Evolutionary conservation across 2,329 filamentous ascomycete genomes (phyloP).

Genomic region (Fusarium beomiforme): DNA sequence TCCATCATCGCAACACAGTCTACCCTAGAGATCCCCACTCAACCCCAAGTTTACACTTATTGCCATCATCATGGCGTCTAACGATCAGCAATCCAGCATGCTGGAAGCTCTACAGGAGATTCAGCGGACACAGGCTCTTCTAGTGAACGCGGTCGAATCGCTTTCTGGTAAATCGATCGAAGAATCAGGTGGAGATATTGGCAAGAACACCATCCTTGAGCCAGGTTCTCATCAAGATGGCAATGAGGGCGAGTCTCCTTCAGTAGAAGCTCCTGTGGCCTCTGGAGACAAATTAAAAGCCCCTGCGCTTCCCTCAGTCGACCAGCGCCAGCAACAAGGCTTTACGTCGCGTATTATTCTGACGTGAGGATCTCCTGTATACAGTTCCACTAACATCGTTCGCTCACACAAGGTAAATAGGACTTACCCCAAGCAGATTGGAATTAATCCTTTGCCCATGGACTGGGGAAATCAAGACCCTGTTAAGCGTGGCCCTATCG

Average conservation of each 20-base stretch:
- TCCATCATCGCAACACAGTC: neutral
- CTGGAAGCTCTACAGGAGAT: constrained; percentile 52
- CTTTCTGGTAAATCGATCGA: constrained; percentile 46
- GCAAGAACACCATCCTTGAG: constrained; percentile 19
- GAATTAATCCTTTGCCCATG: constrained; percentile 90
- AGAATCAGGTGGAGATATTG: constrained; percentile 9
- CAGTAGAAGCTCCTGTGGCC: constrained; percentile 20
- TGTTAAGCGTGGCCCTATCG: constrained; percentile 81
- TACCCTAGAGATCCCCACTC: constrained; percentile 25
- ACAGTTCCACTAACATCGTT: neutral
- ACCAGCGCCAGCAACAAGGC: constrained; percentile 56
- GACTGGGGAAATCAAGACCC: constrained; percentile 87
- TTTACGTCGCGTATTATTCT: constrained; percentile 66
- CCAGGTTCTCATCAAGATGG: constrained; percentile 16
- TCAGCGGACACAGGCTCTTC: constrained; percentile 53
- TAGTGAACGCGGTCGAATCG: constrained; percentile 54
- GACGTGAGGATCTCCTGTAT: constrained; percentile 54
- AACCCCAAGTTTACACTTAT: neutral
- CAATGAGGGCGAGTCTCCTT: constrained; percentile 8
- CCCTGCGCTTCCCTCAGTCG: constrained; percentile 39
- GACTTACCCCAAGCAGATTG: constrained; percentile 93
- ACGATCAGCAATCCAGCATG: constrained; percentile 37
- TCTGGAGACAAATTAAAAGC: constrained; percentile 36
- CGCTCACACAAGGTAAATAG: constrained; percentile 47
- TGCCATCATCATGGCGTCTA: constrained; percentile 38